Percentiles rank a stretch among this genome's conserved stretches.
phyloP scores from a whole-genome alignment of 108 stramenopile genomes.

The Epithemia pelagica region DNA sequence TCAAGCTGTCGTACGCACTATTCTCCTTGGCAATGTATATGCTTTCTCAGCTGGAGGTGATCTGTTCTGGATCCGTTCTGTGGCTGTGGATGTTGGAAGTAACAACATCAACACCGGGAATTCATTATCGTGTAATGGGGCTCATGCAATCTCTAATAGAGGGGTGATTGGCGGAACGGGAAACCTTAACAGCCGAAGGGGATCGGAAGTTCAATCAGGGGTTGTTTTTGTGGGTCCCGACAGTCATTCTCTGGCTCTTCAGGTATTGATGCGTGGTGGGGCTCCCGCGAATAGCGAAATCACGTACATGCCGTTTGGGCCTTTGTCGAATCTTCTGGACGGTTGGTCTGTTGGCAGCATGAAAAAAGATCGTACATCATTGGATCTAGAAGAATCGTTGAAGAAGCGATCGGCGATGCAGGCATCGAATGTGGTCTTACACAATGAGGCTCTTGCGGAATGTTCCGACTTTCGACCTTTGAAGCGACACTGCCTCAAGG shows the following conservation, averaged over 20 bases:
- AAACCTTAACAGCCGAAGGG: conserved; percentile 25
- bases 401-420: neutral
- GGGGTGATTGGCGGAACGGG: conserved; percentile 44
- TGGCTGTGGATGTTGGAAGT: conserved; percentile 10
- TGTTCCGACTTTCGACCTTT: neutral
- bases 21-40: conserved; percentile 12
- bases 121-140: neutral
- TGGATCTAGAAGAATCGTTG: neutral
- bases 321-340: neutral
- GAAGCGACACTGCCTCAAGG: neutral
- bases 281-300: neutral
- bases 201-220: conserved; percentile 24
- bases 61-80: conserved; percentile 31
- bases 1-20: conserved; percentile 6
- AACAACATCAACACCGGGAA: neutral
- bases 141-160: conserved; percentile 18
- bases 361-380: neutral
- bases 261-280: neutral
- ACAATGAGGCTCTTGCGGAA: neutral
- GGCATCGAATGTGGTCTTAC: neutral
- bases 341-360: neutral
- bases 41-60: conserved; percentile 23
- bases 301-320: neutral
- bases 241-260: neutral
- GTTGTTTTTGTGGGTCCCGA: conserved; percentile 32